A percentile compares a stretch with the other conserved stretches of the same genome.
These are phyloP conservation scores for Populus hybrid DNA, from an alignment of 441 rosid species.

Conservation along the genomic window DNA sequence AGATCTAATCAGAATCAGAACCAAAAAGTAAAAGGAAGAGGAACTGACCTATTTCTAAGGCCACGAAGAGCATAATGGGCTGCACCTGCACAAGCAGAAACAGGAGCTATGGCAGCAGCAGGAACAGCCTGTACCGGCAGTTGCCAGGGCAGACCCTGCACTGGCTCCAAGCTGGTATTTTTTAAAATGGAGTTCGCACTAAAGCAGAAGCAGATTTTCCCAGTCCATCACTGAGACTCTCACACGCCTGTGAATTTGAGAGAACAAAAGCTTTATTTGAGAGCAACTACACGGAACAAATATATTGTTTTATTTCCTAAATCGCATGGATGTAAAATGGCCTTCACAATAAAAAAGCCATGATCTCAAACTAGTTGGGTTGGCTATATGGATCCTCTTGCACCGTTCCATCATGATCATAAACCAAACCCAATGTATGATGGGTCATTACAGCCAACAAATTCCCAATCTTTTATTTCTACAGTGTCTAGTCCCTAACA, in stretches of 20 bases:
- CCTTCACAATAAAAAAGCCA: neutral
- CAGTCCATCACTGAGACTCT: constrained; percentile 81
- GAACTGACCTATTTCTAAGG: constrained; percentile 77
- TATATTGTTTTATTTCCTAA: neutral
- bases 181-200: constrained; percentile 74
- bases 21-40: neutral
- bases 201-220: constrained; percentile 91
- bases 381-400: neutral
- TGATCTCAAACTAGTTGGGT: neutral
- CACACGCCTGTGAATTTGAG: constrained; percentile 62
- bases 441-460: neutral
- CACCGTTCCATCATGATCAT: no score
- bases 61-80: constrained; percentile 85
- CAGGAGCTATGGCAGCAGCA: constrained; percentile 92
- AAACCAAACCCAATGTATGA: no score
- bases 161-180: constrained; percentile 84
- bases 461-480: neutral
- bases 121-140: constrained; percentile 85
- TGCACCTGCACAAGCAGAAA: constrained; percentile 85
- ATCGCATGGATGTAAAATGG: neutral
- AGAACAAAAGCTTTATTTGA: neutral
- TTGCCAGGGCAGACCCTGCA: constrained; percentile 86
- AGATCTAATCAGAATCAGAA: neutral
- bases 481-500: neutral
- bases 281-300: neutral